Base-by-base conservation (phyloP, 345 rosid species). In the Salix viminalis region DNA sequence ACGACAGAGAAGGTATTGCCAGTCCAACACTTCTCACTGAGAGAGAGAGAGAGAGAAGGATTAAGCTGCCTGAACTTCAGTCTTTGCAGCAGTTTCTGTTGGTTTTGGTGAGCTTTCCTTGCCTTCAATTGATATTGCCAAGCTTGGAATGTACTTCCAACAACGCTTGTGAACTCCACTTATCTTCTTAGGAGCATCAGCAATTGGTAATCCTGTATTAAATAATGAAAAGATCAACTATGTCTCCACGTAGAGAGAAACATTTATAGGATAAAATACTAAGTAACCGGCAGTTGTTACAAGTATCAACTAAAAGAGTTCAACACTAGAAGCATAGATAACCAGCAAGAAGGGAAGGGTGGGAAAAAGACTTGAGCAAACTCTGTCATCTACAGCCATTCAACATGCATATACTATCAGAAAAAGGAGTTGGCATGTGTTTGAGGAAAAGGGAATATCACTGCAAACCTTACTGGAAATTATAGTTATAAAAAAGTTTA, bases 101-200 rank as follows among this genome's bases (percentile, higher is more conserved):
- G 91, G 70, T 76, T 66, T 81, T 26, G 67, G 34, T 19, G 64
- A 73, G 69, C 14, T 79, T 21, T 80, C 78, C 32, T 62, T 64
- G 67, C 46, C 77, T 69, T 67, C 84, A 37, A 74, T 76, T 7
- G 81, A 48, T 78, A 88, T 89, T 77, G 80, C 65, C 60, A 86
- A 77, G 82, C 83, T 80, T 41, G 90, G 93, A 62, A 94, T 88
- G 83, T 92, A 94, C 81, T 82, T 96, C 98, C 97, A 96, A 83
- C 98, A 90, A 30, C 93, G 93, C 82, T 92, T 92, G 83, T 91
- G 97, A 79, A 94, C 95, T 73, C 97, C 97, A 16, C 95, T 91
- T 44, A 94, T 92, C 86, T 92, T 96, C 91, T 89, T 94, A 13
- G 94, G 91, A 82, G 91, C 88, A 77, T 91, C 93, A 6, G 89